Percentiles rank a stretch among this genome's conserved stretches.
Evolutionary conservation across 2,329 filamentous ascomycete genomes (phyloP).

Genomic region (Zymoseptoria passerinii): DNA sequence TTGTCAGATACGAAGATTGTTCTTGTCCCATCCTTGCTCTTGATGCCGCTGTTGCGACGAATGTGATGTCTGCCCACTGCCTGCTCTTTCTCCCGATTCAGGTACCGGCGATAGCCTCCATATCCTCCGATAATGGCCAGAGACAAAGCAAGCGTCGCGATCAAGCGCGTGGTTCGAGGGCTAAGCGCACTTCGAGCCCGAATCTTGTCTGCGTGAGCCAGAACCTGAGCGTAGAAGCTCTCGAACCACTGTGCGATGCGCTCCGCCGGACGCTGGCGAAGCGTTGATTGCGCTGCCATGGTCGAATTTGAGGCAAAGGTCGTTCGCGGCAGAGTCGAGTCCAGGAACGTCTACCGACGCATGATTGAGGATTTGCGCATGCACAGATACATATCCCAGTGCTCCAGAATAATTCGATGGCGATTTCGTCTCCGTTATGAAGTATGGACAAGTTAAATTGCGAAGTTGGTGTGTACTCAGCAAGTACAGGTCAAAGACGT

Average conservation of each 20-base stretch:
- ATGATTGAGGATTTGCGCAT: not conserved
- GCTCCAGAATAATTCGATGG: too few relatives aligned
- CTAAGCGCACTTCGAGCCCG: slow-evolving; percentile 47
- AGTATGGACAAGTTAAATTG: too few relatives aligned
- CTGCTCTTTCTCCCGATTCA: slow-evolving; percentile 62
- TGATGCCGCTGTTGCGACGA: slow-evolving; percentile 82
- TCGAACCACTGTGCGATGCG: slow-evolving; percentile 28
- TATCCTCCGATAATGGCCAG: slow-evolving; percentile 73
- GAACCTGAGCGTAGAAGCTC: slow-evolving; percentile 37
- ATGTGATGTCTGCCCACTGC: slow-evolving; percentile 76
- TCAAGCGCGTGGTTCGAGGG: slow-evolving; percentile 61
- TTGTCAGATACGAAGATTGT: slow-evolving; percentile 95
- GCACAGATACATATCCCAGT: too few relatives aligned
- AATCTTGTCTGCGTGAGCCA: slow-evolving; percentile 42
- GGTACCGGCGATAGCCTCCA: slow-evolving; percentile 72
- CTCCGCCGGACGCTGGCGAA: slow-evolving; percentile 39
- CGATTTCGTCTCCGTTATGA: too few relatives aligned
- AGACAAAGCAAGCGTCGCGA: slow-evolving; percentile 67
- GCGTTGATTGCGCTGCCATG: slow-evolving; percentile 85
- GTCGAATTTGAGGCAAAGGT: not conserved
- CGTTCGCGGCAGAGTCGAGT: not conserved
- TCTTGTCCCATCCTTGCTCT: slow-evolving; percentile 87
- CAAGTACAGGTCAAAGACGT: too few relatives aligned
- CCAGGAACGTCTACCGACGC: not conserved
- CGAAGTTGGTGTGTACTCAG: too few relatives aligned